Conservation (phyloP, 164 flowering plant species). For the Magnolia sinica region DNA sequence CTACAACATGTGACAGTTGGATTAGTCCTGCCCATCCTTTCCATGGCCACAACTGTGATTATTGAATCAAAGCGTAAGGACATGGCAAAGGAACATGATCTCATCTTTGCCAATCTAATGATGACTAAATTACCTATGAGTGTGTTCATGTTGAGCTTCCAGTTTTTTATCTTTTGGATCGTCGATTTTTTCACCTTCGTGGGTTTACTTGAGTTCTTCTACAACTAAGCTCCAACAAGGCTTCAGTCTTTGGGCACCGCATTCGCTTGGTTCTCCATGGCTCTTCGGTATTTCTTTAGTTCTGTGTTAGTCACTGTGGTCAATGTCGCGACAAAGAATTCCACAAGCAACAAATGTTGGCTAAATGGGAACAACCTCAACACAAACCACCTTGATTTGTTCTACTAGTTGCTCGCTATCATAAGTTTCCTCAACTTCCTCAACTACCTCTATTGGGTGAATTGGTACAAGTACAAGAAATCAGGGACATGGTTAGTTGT, state of each 20-base stretch:
- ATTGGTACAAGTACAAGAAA: slow-evolving; percentile 30
- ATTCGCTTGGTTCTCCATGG: slow-evolving; percentile 30
- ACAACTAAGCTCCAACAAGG: slow-evolving; percentile 42
- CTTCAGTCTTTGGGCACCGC: slow-evolving; percentile 39
- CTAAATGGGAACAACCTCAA: slow-evolving; percentile 9
- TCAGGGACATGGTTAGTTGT: neutral
- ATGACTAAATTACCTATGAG: slow-evolving; percentile 42
- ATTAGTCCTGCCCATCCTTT: slow-evolving; percentile 30
- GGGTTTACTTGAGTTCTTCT: slow-evolving; percentile 48
- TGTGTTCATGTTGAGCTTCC: slow-evolving; percentile 38
- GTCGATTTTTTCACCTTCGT: slow-evolving; percentile 48
- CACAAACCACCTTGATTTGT: neutral
- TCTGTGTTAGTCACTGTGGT: slow-evolving; percentile 38
- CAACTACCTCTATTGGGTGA: slow-evolving; percentile 15
- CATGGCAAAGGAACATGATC: slow-evolving; percentile 31
- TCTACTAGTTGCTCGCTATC: slow-evolving; percentile 41
- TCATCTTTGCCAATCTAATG: slow-evolving; percentile 41
- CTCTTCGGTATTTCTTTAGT: slow-evolving; percentile 26
- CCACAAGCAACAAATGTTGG: slow-evolving; percentile 37
- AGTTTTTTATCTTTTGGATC: slow-evolving; percentile 50
- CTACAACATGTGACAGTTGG: slow-evolving; percentile 47
- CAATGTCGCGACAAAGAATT: slow-evolving; percentile 28
- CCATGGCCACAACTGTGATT: slow-evolving; percentile 47
- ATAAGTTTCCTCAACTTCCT: slow-evolving; percentile 27
- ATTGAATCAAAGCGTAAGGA: slow-evolving; percentile 37